These are phyloP conservation scores for Salix brachista DNA, from an alignment of 345 rosid species.

Conservation along the genomic window DNA sequence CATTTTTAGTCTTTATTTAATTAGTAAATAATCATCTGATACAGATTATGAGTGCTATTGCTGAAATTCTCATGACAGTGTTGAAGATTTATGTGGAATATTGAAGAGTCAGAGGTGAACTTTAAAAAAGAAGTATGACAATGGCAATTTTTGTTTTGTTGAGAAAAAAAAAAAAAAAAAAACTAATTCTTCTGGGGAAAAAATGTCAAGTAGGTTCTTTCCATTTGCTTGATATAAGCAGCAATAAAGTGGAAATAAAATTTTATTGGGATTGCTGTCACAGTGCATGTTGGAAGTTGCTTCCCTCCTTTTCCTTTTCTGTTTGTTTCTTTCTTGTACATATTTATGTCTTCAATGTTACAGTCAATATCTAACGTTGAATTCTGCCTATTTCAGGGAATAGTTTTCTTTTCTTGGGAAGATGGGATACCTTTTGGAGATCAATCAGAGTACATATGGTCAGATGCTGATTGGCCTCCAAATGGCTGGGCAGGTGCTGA, in stretches of 20 bases:
- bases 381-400: slow-evolving; percentile 54
- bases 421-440: slow-evolving; percentile 35
- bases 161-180: too few species aligned
- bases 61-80: neutral
- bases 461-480: slow-evolving; percentile 82
- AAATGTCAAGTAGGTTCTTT: too few species aligned
- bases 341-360: neutral
- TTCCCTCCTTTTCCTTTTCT: neutral
- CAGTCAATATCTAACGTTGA: slow-evolving; percentile 8
- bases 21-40: neutral
- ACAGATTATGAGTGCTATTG: neutral
- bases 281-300: too few species aligned
- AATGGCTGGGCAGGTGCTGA: slow-evolving; percentile 85
- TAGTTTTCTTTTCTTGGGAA: slow-evolving; percentile 66
- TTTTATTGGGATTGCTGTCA: too few species aligned
- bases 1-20: neutral
- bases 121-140: neutral
- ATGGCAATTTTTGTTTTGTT: too few species aligned
- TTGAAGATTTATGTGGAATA: neutral
- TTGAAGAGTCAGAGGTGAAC: neutral
- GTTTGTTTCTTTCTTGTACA: neutral
- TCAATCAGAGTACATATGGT: slow-evolving; percentile 57
- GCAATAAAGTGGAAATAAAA: too few species aligned
- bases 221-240: too few species aligned
- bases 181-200: too few species aligned